Conservation (phyloP, 805 yeast genomes). For the Lipomyces mesembrius region DNA sequence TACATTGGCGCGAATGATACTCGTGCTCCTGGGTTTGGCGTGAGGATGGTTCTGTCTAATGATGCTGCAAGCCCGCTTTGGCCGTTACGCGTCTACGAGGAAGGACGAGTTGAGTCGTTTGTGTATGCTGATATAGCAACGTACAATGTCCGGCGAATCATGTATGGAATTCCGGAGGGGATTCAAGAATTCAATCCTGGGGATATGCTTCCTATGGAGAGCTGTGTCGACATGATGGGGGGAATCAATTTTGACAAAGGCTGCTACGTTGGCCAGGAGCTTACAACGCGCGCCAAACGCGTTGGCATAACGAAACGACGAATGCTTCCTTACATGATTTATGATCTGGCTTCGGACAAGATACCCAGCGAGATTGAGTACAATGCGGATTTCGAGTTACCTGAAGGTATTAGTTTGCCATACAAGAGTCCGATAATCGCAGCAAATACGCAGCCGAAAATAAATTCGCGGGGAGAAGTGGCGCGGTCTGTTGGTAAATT, state of each 20-base stretch:
- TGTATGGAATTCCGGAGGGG: conserved; percentile 61
- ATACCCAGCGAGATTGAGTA: conserved; percentile 11
- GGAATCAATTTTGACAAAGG: conserved; percentile 90
- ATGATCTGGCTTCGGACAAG: conserved; percentile 24
- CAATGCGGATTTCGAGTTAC: conserved; percentile 38
- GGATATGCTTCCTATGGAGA: conserved; percentile 77
- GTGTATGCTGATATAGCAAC: conserved; percentile 36
- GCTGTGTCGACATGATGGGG: conserved; percentile 77
- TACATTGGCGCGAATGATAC: conserved; percentile 62
- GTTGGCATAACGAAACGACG: conserved; percentile 85
- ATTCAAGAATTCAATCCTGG: conserved; percentile 53
- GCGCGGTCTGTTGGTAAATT: conserved; percentile 64
- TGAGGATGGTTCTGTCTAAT: conserved; percentile 52
- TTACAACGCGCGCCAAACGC: conserved; percentile 84
- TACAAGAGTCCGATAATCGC: conserved; percentile 27
- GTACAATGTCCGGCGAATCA: conserved; percentile 53
- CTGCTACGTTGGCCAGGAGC: conserved; percentile 95
- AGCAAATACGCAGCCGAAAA: conserved; percentile 16
- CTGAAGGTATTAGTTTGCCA: conserved; percentile 7
- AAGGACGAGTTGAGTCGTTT: conserved; percentile 39
- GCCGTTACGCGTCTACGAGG: conserved; percentile 42
- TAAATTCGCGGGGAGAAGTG: conserved; percentile 31
- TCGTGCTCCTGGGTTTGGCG: conserved; percentile 70
- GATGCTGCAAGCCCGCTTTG: conserved; percentile 44
- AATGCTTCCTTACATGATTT: conserved; percentile 66